Base-by-base conservation (phyloP, 352 stramenopile species). In the Phytophthora colocasiae region DNA sequence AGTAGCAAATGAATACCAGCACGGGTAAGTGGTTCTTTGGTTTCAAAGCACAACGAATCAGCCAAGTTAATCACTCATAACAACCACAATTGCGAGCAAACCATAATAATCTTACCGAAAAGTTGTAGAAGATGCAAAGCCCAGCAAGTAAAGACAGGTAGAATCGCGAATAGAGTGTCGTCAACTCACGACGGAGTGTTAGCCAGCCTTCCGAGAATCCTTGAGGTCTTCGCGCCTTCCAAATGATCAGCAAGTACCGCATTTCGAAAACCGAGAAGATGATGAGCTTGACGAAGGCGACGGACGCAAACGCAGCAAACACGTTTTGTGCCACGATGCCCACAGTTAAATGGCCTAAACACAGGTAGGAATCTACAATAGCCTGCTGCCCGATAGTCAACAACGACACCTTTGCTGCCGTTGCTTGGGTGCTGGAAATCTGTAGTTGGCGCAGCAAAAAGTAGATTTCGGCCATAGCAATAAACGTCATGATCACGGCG, bases 221-320 rank as follows among this genome's bases (percentile, higher is more conserved):
- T 64, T 97, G 77, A 41, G 85, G 85, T 64, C 97, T 84, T 19
- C 97, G 73, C 1, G 97, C 93, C 64, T 99, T 97, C 73, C 96
- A 98, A 29, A 99, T 98, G 56, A 99, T 96, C 39, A 98, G 81
- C 80, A 99, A 81, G 72, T 98, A 99, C 22, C 98, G 97, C 93
- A 99, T 99, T 71, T 99, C 97, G 66, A 99, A 98, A 38, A 99
- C 93, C 38, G 96, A 99, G 69, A 99, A 99, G 52, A 99, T 98
- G 47, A 99, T 91, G 6, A 99, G 82, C 81, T 99, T 98, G 53
- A 99, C 98, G 57, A 99, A 99, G 5, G 96, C 96, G 29, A 99
- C 93, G 26, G 88, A 97, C 1, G 94, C 95, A 76, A 99, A 99
- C 4, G 97, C 89, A 4, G 93, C 95, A 69, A 99, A 99, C 11